Percentiles rank a stretch among this genome's conserved stretches.
phyloP scores from a whole-genome alignment of 176 grass and related monocot genomes.

The Oryza nivara region DNA sequence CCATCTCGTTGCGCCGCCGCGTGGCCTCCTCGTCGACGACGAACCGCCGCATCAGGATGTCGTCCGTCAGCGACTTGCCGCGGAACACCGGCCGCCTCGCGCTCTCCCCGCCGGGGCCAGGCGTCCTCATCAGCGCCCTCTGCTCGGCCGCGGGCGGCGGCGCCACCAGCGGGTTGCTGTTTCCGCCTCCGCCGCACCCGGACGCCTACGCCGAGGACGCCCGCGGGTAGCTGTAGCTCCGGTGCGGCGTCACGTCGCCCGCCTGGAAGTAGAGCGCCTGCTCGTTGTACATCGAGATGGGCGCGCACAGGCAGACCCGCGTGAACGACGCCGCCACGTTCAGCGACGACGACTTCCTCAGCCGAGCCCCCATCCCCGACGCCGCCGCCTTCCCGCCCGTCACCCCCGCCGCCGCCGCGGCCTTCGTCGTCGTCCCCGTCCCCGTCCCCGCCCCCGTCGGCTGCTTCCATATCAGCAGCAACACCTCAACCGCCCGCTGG shows the following conservation, averaged over 20 bases:
- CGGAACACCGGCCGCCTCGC: constrained; percentile 70
- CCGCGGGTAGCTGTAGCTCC: constrained; percentile 91
- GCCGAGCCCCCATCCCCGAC: constrained; percentile 15
- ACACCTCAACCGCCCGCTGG: constrained; percentile 65
- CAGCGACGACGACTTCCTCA: constrained; percentile 90
- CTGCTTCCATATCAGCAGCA: constrained; percentile 69
- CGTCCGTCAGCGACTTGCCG: constrained; percentile 92
- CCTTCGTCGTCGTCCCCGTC: constrained; percentile 31
- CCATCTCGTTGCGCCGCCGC: constrained; percentile 91
- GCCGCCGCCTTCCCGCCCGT: not conserved
- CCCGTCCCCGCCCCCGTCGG: constrained; percentile 1
- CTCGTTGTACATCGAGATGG: constrained; percentile 92
- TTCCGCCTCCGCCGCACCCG: constrained; percentile 24
- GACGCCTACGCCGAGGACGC: constrained; percentile 62
- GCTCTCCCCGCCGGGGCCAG: not conserved
- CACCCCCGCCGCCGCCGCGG: constrained; percentile 43
- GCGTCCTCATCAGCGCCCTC: constrained; percentile 3
- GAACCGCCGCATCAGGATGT: constrained; percentile 86
- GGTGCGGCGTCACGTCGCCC: constrained; percentile 63
- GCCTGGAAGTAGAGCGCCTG: constrained; percentile 69
- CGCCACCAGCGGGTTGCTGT: constrained; percentile 50
- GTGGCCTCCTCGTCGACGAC: constrained; percentile 86
- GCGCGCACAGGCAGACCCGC: constrained; percentile 88
- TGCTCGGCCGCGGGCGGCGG: constrained; percentile 37
- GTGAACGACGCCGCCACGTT: constrained; percentile 92